Evolutionary conservation across 306 rosid genomes (phyloP), one percentile per base, ranked within the genome.

Genomic region (Prunus campanulata): DNA sequence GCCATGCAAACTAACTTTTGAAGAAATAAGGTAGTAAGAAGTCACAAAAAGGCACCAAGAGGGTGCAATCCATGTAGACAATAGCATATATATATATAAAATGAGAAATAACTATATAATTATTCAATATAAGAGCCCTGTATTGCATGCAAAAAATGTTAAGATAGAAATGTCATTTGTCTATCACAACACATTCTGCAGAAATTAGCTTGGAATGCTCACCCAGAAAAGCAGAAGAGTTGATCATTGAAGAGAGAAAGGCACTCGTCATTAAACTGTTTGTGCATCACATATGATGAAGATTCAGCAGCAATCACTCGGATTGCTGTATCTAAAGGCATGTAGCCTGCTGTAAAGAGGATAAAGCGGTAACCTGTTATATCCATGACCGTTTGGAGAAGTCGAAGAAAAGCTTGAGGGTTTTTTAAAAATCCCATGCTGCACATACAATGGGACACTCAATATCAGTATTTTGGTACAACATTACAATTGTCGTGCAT

Each of bases 361-460:
- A 92, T 85, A 70, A 88, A 87, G 71, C 88, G 85, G 78, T 86
- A 83, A 75, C 68, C 82, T 76, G 96, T 86, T 66, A 83, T 86
- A 76, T 80, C 76, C 72, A 90, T 52, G 71, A 90, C 90, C 30
- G 63, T 62, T 80, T 62, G 87, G 71, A 92, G 91, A 80, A 92
- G 88, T 69, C 55, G 47, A 73, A 90, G 76, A 87, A 92, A 87
- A 60, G 90, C 84, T 76, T 12, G 83, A 59, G 91, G 90, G 62
- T 88, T 78, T 60, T 87, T 90, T 11, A 92, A 32, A 77, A 84
- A 90, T 79, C 97, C 97, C 93, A 92, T 86, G 92, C 97, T 92
- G 92, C 86, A 80, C 78, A 72, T 27, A 49, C 62, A 65, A 74
- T 78, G 68, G 50, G 78, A 79, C 47, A 62, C 48, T 63, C 59